Base-by-base conservation (phyloP, 257 asterid genomes). In the Cordia subcordata region DNA sequence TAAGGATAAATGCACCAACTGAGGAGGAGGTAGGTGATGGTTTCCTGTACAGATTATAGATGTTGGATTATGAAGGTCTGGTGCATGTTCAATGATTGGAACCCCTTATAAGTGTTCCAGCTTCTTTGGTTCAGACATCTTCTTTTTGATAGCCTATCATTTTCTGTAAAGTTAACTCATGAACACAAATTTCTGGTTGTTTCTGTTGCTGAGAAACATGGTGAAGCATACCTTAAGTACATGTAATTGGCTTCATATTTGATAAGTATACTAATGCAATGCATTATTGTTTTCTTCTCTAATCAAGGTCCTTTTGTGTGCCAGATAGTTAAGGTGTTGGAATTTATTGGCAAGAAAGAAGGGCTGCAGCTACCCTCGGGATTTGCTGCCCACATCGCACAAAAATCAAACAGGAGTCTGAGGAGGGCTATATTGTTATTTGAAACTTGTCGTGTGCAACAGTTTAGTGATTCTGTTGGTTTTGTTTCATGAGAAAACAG, bases 361-460 rank as follows among this genome's bases (percentile, higher is more conserved):
- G 84, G 82, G 42, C 78, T 92, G 71, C 93, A 84, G 65, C 81
- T 86, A 16, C 96, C 96, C 17, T 55, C 88, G 12, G 94, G 94
- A 72, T 85, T 89, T 79, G 79, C 94, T 63, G 79, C 74, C 17
- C 95, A 95, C 55, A 60, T 93, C 70, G 95, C 82, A 60, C 81
- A 82, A 61, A 94, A 86, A 69, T 93, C 99, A 49, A 89, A 85
- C 71, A 76, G 96, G 73, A 93, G 94, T 71, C 77, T 88, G 63
- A 84, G 99, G 75, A 86, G 95, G 70, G 99, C 99, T 63, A 79
- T 93, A 71, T 75, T 93, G 68, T 79, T 85, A 50, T 81, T 93
- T 72, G 99, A 93, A 77, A 81, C 97, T 57, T 93, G 95, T 63
- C 89, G 94, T 68, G 99, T 88, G 63, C 96, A 88, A 75, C 97